These are phyloP conservation scores for Yamadazyma ubonensis DNA, from an alignment of 805 yeast species.

Conservation along the genomic window DNA sequence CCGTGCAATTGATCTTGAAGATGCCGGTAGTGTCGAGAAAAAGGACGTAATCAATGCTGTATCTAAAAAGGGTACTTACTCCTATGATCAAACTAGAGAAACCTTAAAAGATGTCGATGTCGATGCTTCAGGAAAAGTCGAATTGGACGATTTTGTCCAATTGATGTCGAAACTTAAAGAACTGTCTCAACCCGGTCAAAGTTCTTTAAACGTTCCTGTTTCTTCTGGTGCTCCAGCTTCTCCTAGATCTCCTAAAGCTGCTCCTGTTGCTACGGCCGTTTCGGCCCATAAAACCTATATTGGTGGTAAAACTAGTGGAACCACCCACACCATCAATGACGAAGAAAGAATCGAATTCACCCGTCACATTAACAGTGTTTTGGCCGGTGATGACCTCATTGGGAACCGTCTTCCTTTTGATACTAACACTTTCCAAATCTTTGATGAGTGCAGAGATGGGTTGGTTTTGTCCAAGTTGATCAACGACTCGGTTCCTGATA, in stretches of 20 bases:
- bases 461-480: slow-evolving; percentile 87
- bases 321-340: slow-evolving; percentile 94
- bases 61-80: slow-evolving; percentile 71
- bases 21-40: slow-evolving; percentile 92
- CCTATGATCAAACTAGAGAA: slow-evolving; percentile 92
- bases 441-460: slow-evolving; percentile 96
- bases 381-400: slow-evolving; percentile 83
- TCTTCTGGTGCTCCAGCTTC: slow-evolving; percentile 17
- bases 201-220: slow-evolving; percentile 17
- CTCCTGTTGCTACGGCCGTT: slow-evolving; percentile 48
- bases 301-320: slow-evolving; percentile 84
- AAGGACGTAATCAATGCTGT: slow-evolving; percentile 84
- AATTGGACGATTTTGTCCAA: slow-evolving; percentile 89
- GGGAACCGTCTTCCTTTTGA: slow-evolving; percentile 89
- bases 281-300: slow-evolving; percentile 63
- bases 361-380: slow-evolving; percentile 88
- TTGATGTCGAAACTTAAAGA: slow-evolving; percentile 79
- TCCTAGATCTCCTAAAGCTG: slow-evolving; percentile 24
- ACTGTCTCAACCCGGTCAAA: slow-evolving; percentile 10
- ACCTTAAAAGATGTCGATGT: slow-evolving; percentile 87
- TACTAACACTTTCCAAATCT: slow-evolving; percentile 89
- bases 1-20: slow-evolving; percentile 80
- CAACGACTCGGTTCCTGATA: slow-evolving; percentile 97
- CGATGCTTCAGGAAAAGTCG: slow-evolving; percentile 96
- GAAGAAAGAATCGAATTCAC: slow-evolving; percentile 97